A percentile compares a stretch with the other conserved stretches of the same genome.
Conservation (phyloP, 805 yeast genomes). For the Candida patagonica region DNA sequence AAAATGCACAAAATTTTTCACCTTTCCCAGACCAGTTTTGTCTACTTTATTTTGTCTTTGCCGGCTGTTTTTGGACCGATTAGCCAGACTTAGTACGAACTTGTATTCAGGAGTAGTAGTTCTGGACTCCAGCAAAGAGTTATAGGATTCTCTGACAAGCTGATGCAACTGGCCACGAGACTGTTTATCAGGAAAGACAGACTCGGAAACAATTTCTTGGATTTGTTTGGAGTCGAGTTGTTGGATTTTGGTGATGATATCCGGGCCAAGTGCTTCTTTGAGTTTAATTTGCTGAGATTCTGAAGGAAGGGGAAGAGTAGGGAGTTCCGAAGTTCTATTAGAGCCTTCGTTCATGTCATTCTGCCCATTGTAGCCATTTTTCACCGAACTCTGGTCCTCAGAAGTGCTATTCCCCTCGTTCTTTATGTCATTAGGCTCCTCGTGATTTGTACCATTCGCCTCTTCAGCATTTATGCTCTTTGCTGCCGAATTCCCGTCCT, state of each 20-base stretch:
- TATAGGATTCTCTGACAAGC: constrained; percentile 62
- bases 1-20: constrained; percentile 61
- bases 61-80: constrained; percentile 33
- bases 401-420: too few species aligned
- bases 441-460: too few species aligned
- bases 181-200: constrained; percentile 54
- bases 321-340: too few species aligned
- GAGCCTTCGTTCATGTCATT: too few species aligned
- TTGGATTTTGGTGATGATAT: constrained; percentile 48
- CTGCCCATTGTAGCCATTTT: too few species aligned
- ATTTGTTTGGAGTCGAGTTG: constrained; percentile 46
- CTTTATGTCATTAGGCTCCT: background rate
- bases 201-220: constrained; percentile 44
- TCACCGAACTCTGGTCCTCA: too few species aligned
- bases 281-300: constrained; percentile 29
- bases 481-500: too few species aligned
- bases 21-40: constrained; percentile 40
- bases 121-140: constrained; percentile 65
- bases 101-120: constrained; percentile 64
- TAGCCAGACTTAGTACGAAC: constrained; percentile 52
- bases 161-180: constrained; percentile 74
- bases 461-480: background rate
- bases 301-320: constrained; percentile 6
- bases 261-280: constrained; percentile 47
- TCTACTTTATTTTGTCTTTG: constrained; percentile 25